Evolutionary conservation across 2,329 filamentous ascomycete genomes (phyloP), one percentile per base, ranked within the genome.

Genomic region (Aspergillus neotritici): DNA sequence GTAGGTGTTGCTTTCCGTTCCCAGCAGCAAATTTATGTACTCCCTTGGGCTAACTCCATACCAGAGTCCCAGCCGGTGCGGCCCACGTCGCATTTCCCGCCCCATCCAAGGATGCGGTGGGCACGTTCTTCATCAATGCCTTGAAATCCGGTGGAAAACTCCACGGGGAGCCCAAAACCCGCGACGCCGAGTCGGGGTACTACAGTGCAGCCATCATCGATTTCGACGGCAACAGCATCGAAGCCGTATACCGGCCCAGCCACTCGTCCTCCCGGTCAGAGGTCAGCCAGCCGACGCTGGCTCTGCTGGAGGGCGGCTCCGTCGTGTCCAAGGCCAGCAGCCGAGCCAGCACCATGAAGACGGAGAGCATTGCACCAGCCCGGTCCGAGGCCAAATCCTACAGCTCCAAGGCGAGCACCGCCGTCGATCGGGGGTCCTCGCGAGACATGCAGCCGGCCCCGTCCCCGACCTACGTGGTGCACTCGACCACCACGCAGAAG

Each of bases 141-240:
- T 68, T 86, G 40, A 81, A 78, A 54, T 83, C 86, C 35, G 79
- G 80, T 38, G 80, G 74, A 13, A 72, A 72, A 47, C 74, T 79
- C 16, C 77, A 80, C 55, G 77, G 77, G 29, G 71, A 78, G 37
- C 78, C 76, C 54, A 71, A 72, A 55, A 57, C 69, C 58, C 71
- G 78, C 44, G 75, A 77, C 58, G 66, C 70, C 13, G 69, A 76
- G 3, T 70, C 71, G 57, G 68, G 77, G 66, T 71, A 79, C 70
- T 74, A 82, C 67, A 82, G 79, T 49, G 79, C 80, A 37, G 78
- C 78, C 5, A 70, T 88, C 32, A 76, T 81, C 47, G 88, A 94
- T 65, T 76, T 87, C 42, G 87, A 94, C 68, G 86, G 86, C 39
- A 94, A 94, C 69, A 85, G 78, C 54, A 82, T 94, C 61, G 86